Conservation (phyloP, 208 protist species). For the Wallacemonas sp. region DNA sequence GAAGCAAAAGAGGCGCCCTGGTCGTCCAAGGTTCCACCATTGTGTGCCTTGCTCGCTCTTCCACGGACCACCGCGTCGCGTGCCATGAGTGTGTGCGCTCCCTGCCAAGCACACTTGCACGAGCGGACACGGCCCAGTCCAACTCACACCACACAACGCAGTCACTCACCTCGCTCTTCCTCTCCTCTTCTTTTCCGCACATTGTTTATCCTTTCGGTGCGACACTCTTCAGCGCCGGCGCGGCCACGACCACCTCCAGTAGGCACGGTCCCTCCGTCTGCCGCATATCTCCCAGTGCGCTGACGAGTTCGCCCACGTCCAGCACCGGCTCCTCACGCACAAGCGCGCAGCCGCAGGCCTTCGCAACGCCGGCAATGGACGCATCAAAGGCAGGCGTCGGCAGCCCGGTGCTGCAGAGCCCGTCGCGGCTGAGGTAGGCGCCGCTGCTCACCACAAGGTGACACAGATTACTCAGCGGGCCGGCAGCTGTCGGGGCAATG, state of each 20-base stretch:
- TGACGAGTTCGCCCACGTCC: conserved; percentile 61
- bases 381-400: conserved; percentile 64
- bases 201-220: too few species aligned
- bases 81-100: too few species aligned
- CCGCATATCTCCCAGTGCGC: conserved; percentile 55
- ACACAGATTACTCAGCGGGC: conserved; percentile 70
- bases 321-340: conserved; percentile 60
- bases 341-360: conserved; percentile 72
- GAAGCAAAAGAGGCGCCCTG: too few species aligned
- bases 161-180: not conserved
- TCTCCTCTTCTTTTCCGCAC: not conserved
- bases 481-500: conserved; percentile 8
- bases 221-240: conserved; percentile 34
- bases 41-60: too few species aligned
- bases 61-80: too few species aligned
- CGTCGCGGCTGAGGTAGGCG: conserved; percentile 75
- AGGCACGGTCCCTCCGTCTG: conserved; percentile 69
- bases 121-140: too few species aligned
- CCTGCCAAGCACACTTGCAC: too few species aligned
- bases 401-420: conserved; percentile 32
- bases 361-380: conserved; percentile 76
- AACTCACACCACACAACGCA: not conserved
- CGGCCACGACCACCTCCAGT: conserved; percentile 76
- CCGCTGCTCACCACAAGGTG: conserved; percentile 91
- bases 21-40: too few species aligned